Conservation (phyloP, 2,329 filamentous ascomycete genomes). For the Fusarium incarnatum region DNA sequence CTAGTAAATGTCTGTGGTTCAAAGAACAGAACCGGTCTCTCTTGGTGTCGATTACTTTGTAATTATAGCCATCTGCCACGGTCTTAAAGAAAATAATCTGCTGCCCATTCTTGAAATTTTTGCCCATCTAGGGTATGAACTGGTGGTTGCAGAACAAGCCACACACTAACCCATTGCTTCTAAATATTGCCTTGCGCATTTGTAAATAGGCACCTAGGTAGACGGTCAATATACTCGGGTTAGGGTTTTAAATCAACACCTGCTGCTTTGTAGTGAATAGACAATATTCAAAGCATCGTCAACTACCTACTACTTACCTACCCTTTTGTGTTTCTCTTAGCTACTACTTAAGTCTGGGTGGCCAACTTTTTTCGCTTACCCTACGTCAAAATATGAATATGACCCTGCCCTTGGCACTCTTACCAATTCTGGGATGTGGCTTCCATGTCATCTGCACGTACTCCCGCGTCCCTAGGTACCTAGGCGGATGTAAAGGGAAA, state of each 20-base stretch:
- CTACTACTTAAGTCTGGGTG: not conserved
- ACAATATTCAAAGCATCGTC: not conserved
- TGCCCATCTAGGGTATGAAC: not conserved
- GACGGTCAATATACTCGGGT: not conserved
- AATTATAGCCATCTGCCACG: not conserved
- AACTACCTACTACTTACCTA: not conserved
- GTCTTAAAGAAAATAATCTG: not conserved
- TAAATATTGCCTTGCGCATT: not conserved
- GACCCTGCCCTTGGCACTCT: constrained; percentile 2
- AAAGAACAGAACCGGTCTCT: not conserved
- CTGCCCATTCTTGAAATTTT: not conserved
- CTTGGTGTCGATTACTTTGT: not conserved
- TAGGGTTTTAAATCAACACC: not conserved
- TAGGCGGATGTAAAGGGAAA: not conserved
- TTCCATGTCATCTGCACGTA: constrained; percentile 33
- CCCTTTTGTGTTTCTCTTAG: not conserved
- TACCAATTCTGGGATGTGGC: constrained; percentile 18
- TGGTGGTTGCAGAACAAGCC: not conserved
- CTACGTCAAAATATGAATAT: not conserved
- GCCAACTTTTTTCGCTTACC: constrained; percentile 5
- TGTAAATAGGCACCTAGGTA: not conserved
- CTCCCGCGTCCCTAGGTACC: constrained; percentile 18
- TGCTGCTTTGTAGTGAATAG: not conserved
- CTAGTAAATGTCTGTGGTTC: not conserved
- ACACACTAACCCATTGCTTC: not conserved